A percentile compares a stretch with the other conserved stretches of the same genome.
These are phyloP conservation scores for Drosera capensis DNA, from an alignment of 148 eudicot species.

Conservation along the genomic window DNA sequence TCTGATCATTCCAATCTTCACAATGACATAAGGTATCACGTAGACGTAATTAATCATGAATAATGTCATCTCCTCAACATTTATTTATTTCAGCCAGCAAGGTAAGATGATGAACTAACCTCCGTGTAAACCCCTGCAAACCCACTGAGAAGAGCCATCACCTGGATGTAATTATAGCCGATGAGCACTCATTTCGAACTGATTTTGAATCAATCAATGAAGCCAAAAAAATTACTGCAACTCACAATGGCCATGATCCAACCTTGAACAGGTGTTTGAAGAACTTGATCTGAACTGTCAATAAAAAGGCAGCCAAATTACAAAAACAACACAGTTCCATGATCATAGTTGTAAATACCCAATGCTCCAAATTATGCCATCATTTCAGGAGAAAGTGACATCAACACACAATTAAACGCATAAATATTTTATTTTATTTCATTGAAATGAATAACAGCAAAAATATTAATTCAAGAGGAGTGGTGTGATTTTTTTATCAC, in stretches of 20 bases:
- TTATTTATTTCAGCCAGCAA: not conserved
- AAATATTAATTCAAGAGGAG: too few species aligned
- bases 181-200: not conserved
- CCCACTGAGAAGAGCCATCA: constrained; percentile 98
- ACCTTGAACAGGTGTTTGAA: constrained; percentile 87
- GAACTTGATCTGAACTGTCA: constrained; percentile 86
- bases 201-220: not conserved
- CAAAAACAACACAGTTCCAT: not conserved
- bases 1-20: not conserved
- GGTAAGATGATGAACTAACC: constrained; percentile 29
- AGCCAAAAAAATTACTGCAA: constrained; percentile 8
- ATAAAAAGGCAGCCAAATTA: constrained; percentile 3
- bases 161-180: constrained; percentile 26
- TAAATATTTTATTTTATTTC: too few species aligned
- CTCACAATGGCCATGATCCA: constrained; percentile 99
- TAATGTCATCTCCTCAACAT: not conserved
- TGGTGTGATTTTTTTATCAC: too few species aligned
- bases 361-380: not conserved
- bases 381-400: too few species aligned
- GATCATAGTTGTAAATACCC: not conserved
- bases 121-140: constrained; percentile 99
- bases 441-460: too few species aligned
- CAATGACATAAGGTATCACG: not conserved
- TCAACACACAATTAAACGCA: too few species aligned
- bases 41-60: not conserved